Base-by-base conservation (phyloP, 2,329 filamentous ascomycete genomes). In the Ustulina deusta region DNA sequence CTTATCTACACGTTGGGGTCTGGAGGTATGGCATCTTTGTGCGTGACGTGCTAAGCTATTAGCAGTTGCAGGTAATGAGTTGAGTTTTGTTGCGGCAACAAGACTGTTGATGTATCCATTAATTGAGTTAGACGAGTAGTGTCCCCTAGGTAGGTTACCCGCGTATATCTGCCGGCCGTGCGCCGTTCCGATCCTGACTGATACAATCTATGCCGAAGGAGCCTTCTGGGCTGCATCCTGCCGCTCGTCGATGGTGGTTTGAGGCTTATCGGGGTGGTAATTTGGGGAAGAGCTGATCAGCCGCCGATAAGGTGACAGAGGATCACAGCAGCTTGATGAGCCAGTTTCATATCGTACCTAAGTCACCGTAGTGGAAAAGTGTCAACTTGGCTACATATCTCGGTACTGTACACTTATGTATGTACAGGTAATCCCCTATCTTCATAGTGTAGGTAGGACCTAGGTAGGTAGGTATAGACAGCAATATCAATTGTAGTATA, bases 191-290 rank as follows among this genome's bases (percentile, higher is more conserved):
- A 51, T 60, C 42, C 59, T 29, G 29, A 27, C 27, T 49, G n/a
- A 40, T n/a, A 46, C 22, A 25, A 44, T 20, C n/a, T 59, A 46
- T 69, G 66, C 66, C 63, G 66, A 51, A 66, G 62, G 62, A 63
- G 40, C 40, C 52, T 56, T 13, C 49, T 58, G 36, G 58, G 58
- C 60, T 44, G 57, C 57, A 68, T 68, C 66, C 63, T 63, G 63
- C 66, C 63, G 66, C 63, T 61, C 54, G 27, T 27, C 58, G 40
- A 27, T 66, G 51, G 61, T 27, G 32, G 63, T 51, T 57, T 49
- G 36, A 58, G 61, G 56, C 51, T 57, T 65, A 65, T 68, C 57
- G 44, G 38, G 36, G 32, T 29, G 13, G 25, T 25, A 38, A 17
- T 15, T 44, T 38, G 42, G 20, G 9, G 52, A 32, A 36, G 25